phyloP scores from a whole-genome alignment of 2,329 filamentous ascomycete genomes.

The Sporothrix dimorphospora region DNA sequence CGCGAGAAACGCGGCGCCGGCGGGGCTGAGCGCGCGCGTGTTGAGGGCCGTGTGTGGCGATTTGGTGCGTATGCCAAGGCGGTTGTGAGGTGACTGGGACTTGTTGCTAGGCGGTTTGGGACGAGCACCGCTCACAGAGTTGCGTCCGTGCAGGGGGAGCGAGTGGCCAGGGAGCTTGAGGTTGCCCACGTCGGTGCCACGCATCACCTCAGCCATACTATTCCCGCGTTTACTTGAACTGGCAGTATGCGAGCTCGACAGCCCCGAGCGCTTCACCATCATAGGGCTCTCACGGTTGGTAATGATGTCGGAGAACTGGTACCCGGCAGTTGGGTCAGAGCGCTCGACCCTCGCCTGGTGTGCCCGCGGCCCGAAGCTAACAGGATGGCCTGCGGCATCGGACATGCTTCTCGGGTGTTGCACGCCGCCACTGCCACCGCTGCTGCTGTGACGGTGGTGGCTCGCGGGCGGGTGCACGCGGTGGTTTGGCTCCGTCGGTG shows the following conservation, averaged over 20 bases:
- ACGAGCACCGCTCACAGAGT: conserved; percentile 42
- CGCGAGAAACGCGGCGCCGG: conserved; percentile 52
- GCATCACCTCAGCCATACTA: conserved; percentile 58
- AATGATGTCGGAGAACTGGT: conserved; percentile 64
- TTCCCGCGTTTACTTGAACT: conserved; percentile 25
- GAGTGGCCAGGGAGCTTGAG: conserved; percentile 54
- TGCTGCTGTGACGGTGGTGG: conserved; percentile 31
- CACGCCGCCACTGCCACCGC: neutral
- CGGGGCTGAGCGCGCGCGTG: conserved; percentile 45
- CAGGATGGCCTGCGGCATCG: conserved; percentile 54
- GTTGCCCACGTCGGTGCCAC: conserved; percentile 54
- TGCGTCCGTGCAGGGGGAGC: conserved; percentile 43
- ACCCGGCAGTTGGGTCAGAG: conserved; percentile 54
- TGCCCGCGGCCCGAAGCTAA: conserved; percentile 51
- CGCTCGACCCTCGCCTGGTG: conserved; percentile 25
- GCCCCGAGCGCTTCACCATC: conserved; percentile 50
- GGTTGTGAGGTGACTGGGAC: conserved; percentile 59
- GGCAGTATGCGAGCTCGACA: conserved; percentile 46
- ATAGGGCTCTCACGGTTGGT: conserved; percentile 54
- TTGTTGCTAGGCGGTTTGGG: conserved; percentile 41
- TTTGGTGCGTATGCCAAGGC: conserved; percentile 54
- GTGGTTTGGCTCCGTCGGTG: conserved; percentile 49
- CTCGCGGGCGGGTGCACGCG: conserved; percentile 37
- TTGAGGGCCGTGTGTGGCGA: conserved; percentile 46
- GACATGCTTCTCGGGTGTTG: conserved; percentile 57